Evolutionary conservation across 1,284 basidiomycete species (phyloP).

Genomic region (Lentinula novae-zelandiae): DNA sequence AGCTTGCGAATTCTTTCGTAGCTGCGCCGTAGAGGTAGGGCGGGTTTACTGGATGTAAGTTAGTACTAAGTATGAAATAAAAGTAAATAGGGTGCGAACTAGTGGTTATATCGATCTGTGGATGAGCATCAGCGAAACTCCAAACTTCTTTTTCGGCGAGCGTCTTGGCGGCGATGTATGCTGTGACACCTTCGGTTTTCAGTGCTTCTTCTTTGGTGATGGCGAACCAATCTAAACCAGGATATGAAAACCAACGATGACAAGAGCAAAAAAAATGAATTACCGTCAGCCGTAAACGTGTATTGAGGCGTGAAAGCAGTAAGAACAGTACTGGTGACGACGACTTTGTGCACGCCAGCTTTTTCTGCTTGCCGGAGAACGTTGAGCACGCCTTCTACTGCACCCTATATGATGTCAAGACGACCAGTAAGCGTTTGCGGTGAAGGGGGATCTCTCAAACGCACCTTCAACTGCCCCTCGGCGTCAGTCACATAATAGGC

Average conservation of each 20-base stretch:
- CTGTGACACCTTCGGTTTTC: slow-evolving; percentile 9
- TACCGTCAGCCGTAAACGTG: not conserved
- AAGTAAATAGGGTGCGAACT: slow-evolving; percentile 7
- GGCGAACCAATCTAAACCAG: slow-evolving; percentile 16
- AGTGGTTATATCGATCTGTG: slow-evolving; percentile 17
- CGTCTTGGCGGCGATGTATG: slow-evolving; percentile 19
- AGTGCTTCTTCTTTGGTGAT: slow-evolving; percentile 18
- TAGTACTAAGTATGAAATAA: not conserved
- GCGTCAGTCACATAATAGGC: not conserved
- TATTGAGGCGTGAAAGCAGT: slow-evolving; percentile 6
- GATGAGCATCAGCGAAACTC: slow-evolving; percentile 18
- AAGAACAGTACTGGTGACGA: slow-evolving; percentile 15
- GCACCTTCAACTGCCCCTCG: slow-evolving; percentile 5
- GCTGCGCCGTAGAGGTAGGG: slow-evolving; percentile 11
- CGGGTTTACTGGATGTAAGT: slow-evolving; percentile 6
- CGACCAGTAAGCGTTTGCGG: not conserved
- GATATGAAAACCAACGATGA: not conserved
- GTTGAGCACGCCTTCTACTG: slow-evolving; percentile 11
- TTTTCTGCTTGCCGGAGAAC: slow-evolving; percentile 16
- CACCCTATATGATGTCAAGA: slow-evolving; percentile 1
- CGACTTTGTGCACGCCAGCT: slow-evolving; percentile 15
- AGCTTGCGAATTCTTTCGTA: slow-evolving; percentile 1
- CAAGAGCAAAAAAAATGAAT: not conserved
- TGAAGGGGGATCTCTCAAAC: not conserved
- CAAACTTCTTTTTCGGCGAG: slow-evolving; percentile 19